These are phyloP conservation scores for Detonula confervacea DNA, from an alignment of 352 stramenopile genomes.

Conservation along the genomic window DNA sequence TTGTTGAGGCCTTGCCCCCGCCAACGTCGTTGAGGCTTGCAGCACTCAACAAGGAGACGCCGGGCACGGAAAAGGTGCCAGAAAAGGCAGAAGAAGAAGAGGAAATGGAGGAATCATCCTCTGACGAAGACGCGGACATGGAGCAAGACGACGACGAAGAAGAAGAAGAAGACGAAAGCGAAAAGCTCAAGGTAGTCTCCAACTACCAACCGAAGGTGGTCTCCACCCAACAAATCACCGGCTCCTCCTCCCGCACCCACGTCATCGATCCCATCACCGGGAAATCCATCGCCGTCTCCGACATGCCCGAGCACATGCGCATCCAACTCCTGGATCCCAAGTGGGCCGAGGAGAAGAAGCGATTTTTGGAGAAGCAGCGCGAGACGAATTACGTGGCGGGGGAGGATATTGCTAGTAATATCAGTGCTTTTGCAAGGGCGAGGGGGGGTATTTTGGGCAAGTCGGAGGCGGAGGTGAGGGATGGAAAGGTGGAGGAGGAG, in stretches of 20 bases:
- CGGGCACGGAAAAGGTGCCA: neutral
- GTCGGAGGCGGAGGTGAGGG: slow-evolving; percentile 47
- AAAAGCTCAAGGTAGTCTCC: slow-evolving; percentile 83
- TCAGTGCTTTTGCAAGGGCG: slow-evolving; percentile 92
- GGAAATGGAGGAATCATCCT: slow-evolving; percentile 43
- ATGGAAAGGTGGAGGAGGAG: slow-evolving; percentile 53
- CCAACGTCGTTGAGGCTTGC: slow-evolving; percentile 44
- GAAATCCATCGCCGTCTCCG: slow-evolving; percentile 87
- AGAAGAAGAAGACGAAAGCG: slow-evolving; percentile 79
- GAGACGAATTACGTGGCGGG: slow-evolving; percentile 94
- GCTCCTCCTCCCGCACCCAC: slow-evolving; percentile 53
- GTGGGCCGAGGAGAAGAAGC: slow-evolving; percentile 95
- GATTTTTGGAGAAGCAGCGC: slow-evolving; percentile 96
- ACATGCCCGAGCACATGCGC: slow-evolving; percentile 98
- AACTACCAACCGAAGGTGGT: slow-evolving; percentile 84
- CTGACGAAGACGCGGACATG: slow-evolving; percentile 51
- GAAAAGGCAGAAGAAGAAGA: slow-evolving; percentile 35
- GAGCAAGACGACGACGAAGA: slow-evolving; percentile 69
- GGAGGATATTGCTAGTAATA: slow-evolving; percentile 93
- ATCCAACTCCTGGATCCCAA: slow-evolving; percentile 98
- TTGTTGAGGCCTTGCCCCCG: slow-evolving; percentile 68
- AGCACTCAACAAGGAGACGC: slow-evolving; percentile 37
- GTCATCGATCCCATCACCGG: slow-evolving; percentile 88
- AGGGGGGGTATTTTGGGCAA: slow-evolving; percentile 93
- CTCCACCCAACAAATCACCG: slow-evolving; percentile 56